Percentiles rank a stretch among this genome's conserved stretches.
Evolutionary conservation across 768 basidiomycete species (phyloP).

Genomic region (Boletus patriciae): DNA sequence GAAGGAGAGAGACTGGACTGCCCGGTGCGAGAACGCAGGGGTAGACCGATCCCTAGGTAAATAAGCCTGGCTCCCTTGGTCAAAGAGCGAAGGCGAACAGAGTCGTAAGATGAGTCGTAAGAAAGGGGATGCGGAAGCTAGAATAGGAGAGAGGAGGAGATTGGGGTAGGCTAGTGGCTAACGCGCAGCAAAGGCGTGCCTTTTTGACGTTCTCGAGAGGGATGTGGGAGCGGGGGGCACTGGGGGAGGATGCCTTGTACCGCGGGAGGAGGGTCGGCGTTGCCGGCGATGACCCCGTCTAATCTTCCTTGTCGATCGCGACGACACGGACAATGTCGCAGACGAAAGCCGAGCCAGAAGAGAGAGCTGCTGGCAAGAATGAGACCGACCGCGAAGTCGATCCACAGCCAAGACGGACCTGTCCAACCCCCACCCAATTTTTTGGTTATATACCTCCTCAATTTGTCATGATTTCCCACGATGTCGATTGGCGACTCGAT

Average conservation of each 20-base stretch:
- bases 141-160: slow-evolving; percentile 35
- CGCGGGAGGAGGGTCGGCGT: slow-evolving; percentile 19
- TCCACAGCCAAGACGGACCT: slow-evolving; percentile 42
- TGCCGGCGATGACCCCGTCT: slow-evolving; percentile 32
- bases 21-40: slow-evolving; percentile 46
- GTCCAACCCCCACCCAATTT: slow-evolving; percentile 16
- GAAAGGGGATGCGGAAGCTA: slow-evolving; percentile 27
- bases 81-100: slow-evolving; percentile 39
- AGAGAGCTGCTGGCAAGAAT: slow-evolving; percentile 37
- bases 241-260: slow-evolving; percentile 21
- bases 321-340: slow-evolving; percentile 46
- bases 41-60: slow-evolving; percentile 44
- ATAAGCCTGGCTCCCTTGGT: slow-evolving; percentile 38
- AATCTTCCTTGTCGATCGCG: slow-evolving; percentile 36
- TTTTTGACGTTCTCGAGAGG: slow-evolving; percentile 58
- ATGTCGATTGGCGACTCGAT: slow-evolving; percentile 1
- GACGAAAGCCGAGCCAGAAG: slow-evolving; percentile 35
- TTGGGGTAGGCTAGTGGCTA: slow-evolving; percentile 49
- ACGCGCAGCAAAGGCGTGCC: slow-evolving; percentile 95
- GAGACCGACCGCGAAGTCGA: slow-evolving; percentile 49
- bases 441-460: slow-evolving; percentile 27
- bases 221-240: slow-evolving; percentile 22
- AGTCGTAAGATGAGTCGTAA: slow-evolving; percentile 77
- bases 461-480: slow-evolving; percentile 32
- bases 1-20: slow-evolving; percentile 41